Evolutionary conservation across 352 stramenopile species (phyloP).

Genomic region (Pythium myriotylum): DNA sequence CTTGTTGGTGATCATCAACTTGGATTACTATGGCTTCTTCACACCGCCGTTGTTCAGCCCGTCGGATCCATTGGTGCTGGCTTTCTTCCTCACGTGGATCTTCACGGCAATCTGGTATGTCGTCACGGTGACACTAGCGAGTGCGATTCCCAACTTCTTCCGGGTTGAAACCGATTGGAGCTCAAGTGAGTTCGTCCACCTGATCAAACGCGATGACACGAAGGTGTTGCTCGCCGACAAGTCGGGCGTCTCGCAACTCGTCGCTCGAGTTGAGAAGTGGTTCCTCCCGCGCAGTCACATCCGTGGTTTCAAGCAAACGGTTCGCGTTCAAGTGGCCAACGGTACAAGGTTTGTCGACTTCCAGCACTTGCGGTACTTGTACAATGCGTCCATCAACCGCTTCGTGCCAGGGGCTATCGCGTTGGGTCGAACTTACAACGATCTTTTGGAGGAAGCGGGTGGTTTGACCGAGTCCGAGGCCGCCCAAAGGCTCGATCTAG

Average conservation of each 20-base stretch:
- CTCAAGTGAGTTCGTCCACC: constrained; percentile 50
- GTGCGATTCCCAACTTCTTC: constrained; percentile 68
- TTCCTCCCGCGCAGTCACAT: constrained; percentile 39
- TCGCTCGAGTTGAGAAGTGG: constrained; percentile 52
- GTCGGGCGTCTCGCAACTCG: constrained; percentile 56
- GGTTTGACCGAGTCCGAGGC: constrained; percentile 48
- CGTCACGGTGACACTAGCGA: constrained; percentile 43
- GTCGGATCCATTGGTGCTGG: constrained; percentile 53
- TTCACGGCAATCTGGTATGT: constrained; percentile 56
- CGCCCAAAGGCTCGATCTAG: constrained; percentile 35
- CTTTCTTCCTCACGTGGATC: constrained; percentile 65
- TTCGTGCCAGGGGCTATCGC: constrained; percentile 37
- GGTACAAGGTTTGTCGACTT: constrained; percentile 28
- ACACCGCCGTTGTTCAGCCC: constrained; percentile 52
- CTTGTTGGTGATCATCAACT: constrained; percentile 51
- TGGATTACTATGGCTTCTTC: constrained; percentile 62
- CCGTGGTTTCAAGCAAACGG: constrained; percentile 55
- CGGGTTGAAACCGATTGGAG: constrained; percentile 39
- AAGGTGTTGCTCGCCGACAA: constrained; percentile 61
- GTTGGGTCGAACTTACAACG: constrained; percentile 45
- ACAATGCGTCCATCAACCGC: constrained; percentile 14
- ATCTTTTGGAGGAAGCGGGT: constrained; percentile 48
- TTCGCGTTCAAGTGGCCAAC: constrained; percentile 39
- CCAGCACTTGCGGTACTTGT: constrained; percentile 35
- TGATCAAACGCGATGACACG: constrained; percentile 61